Evolutionary conservation across 2,329 filamentous ascomycete genomes (phyloP), one percentile per base, ranked within the genome.

Genomic region (Aureobasidium sp.): DNA sequence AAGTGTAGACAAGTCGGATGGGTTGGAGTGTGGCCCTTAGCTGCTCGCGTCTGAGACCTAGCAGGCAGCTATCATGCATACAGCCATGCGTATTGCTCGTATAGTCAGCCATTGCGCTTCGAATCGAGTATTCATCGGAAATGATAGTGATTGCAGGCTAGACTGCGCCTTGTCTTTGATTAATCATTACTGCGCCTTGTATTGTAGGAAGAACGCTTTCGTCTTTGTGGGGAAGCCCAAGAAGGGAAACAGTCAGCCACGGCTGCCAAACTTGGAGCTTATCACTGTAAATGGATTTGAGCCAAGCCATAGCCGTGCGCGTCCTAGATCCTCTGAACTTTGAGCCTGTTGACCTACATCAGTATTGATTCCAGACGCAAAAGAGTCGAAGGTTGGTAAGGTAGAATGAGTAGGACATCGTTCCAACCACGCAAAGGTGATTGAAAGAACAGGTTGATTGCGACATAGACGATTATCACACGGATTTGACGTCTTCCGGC

Each of bases 211-310:
- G 32, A 34, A 34, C 53, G 53, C 41, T 57, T 57, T 34, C 29
- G 53, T 57, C 53, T 46, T 29, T 59, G 55, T 32, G 43, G 55
- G 20, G 37, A 29, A 37, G 17, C 43, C 53, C 20, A 46, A 59
- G n/a, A 39, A 47, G 43, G 55, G 12, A 48, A 59, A 59, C 20
- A 59, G 55, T 59, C 41, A 59, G 55, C 55, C 55, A 48, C 39
- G 29, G 20, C 24, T 12, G 53, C 53, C 53, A 44, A 36, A 36
- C 43, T 48, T 27, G 55, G 43, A 47, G 43, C 39, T 39, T 46
- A 57, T 48, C 34, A 37, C 43, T 59, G 20, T 47, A 59, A 37
- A n/a, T 48, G 39, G 27, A 15, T 47, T 37, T 59, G 20, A 39
- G 55, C 55, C 43, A 59, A 59, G 55, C 55, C 43, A 17, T 24